These are phyloP conservation scores for Colletotrichum sp. DNA, from an alignment of 2,329 filamentous ascomycete genomes.

Conservation along the genomic window DNA sequence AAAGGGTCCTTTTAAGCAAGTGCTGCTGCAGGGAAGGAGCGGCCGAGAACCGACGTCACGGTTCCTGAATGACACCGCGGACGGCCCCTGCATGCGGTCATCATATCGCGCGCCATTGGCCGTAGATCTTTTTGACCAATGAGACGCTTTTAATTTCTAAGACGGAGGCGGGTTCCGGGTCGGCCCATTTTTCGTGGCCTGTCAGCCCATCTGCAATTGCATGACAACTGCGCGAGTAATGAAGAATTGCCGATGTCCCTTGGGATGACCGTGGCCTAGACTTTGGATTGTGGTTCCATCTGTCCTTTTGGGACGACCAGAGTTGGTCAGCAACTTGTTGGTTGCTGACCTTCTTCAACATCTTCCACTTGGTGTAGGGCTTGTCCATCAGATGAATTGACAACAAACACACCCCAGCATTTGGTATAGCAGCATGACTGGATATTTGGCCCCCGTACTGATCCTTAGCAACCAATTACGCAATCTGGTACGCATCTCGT, in stretches of 20 bases:
- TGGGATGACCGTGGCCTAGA: neutral
- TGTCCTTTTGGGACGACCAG: neutral
- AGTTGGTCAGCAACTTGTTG: neutral
- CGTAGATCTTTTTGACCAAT: conserved; percentile 5
- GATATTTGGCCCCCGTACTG: neutral
- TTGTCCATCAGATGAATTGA: neutral
- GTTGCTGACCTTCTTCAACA: neutral
- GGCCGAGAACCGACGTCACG: conserved; percentile 17
- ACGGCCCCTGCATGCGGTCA: conserved; percentile 1
- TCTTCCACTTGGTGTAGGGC: neutral
- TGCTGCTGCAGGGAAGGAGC: conserved; percentile 11
- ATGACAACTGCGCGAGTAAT: conserved; percentile 1
- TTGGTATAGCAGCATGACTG: neutral
- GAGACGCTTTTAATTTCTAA: neutral
- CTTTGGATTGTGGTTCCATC: neutral
- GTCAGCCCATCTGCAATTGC: conserved; percentile 10
- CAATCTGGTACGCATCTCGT: neutral
- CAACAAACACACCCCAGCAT: neutral
- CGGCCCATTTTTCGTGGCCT: neutral
- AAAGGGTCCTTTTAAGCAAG: conserved; percentile 16
- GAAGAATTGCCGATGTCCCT: neutral
- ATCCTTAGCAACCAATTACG: neutral
- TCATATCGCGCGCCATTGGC: neutral
- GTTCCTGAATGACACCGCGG: neutral
- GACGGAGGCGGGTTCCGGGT: neutral